Evolutionary conservation across 129 eudicot species (phyloP), one percentile per base, ranked within the genome.

Genomic region (Centaurea solstitialis): DNA sequence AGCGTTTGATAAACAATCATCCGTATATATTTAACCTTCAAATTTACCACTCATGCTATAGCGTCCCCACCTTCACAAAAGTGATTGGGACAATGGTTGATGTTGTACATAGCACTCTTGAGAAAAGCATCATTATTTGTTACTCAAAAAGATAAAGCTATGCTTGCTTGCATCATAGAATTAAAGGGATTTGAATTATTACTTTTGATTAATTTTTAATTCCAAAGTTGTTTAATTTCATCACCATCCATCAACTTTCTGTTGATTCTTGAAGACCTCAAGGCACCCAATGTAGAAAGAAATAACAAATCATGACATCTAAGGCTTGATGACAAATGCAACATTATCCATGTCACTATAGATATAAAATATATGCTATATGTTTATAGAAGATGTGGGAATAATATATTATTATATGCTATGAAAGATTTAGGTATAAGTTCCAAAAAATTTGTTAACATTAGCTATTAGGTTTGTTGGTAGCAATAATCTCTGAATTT

Each of bases 51-150:
- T 73, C 57, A 37, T 5, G 40, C 26, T 9, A 7, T 37, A 15
- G 62, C 21, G 15, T 0, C 26, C 24, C 76, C 76, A 73, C 76
- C 53, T 20, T 73, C 64, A 50, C 62, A 73, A 20, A 50, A 50
- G 62, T 50, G 62, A 50, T 33, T 33, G 21, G 21, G 62, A 50
- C 20, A 50, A 39, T 73, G 76, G 61, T 73, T 73, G 76, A 50
- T 41, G 64, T 72, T 73, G 76, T 73, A 35, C 4, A 73, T 35
- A 73, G 62, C 76, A 73, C 76, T 73, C 72, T 20, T 67, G 37
- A 67, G n/a, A 67, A 13, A 21, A 20, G 62, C 20, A 73, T 73
- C 18, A 41, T 41, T 7, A 72, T 41, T 73, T 73, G 33, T 73
- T 21, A 15, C 61, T 50, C 20, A 37, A 37, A 15, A 37, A 71